A percentile compares a stretch with the other conserved stretches of the same genome.
These are phyloP conservation scores for Porphyrellus cyaneotinctus DNA, from an alignment of 768 basidiomycete genomes.

Conservation along the genomic window DNA sequence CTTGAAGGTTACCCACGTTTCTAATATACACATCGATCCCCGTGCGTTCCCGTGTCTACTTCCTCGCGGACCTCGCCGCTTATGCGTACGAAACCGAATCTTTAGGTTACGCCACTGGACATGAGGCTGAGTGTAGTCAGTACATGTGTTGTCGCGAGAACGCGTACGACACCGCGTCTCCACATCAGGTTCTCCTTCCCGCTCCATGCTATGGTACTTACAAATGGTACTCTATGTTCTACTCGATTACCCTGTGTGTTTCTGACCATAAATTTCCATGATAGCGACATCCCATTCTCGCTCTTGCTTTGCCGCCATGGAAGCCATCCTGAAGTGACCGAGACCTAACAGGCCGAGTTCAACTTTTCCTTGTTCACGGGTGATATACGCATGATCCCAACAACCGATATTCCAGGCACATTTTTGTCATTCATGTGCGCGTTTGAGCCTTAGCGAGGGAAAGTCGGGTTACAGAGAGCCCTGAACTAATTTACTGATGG, in stretches of 20 bases:
- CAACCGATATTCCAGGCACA: conserved; percentile 57
- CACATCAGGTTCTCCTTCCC: conserved; percentile 43
- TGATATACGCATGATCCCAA: conserved; percentile 69
- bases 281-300: conserved; percentile 57
- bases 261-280: background rate
- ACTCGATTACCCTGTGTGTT: too few relatives aligned
- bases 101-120: conserved; percentile 61
- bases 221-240: conserved; percentile 2
- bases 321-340: conserved; percentile 65
- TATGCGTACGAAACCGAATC: background rate
- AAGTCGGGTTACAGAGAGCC: background rate
- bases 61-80: too few relatives aligned
- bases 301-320: conserved; percentile 53
- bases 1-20: conserved; percentile 47
- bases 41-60: conserved; percentile 32
- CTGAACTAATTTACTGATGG: background rate
- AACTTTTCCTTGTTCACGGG: conserved; percentile 68
- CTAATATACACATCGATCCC: conserved; percentile 50
- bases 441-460: conserved; percentile 42
- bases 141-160: conserved; percentile 61
- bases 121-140: conserved; percentile 65
- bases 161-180: conserved; percentile 43
- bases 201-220: conserved; percentile 61
- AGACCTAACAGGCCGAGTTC: conserved; percentile 56
- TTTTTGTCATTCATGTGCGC: background rate